Conservation (phyloP, 352 stramenopile genomes). For the Phytopythium kandeliae region DNA sequence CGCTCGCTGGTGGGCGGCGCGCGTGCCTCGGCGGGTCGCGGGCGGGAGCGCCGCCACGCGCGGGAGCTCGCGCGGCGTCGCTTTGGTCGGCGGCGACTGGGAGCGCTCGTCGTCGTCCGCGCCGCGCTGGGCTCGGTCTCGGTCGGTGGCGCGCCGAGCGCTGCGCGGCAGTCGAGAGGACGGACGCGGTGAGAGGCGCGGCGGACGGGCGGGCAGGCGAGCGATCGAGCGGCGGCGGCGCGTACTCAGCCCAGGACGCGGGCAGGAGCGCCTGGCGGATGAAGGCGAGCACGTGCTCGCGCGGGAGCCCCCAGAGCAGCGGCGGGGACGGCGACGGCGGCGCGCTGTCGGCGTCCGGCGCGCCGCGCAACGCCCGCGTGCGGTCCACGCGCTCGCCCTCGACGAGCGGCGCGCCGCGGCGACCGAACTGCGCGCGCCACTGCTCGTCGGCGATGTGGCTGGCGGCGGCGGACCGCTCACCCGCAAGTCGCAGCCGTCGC, state of each 20-base stretch:
- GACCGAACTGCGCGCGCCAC: slow-evolving; percentile 43
- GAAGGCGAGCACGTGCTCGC: slow-evolving; percentile 71
- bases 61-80: slow-evolving; percentile 7
- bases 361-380: slow-evolving; percentile 41
- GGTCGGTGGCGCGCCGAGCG: slow-evolving; percentile 16
- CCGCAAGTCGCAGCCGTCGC: not conserved
- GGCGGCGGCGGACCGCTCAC: too few relatives aligned
- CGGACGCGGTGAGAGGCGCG: not conserved
- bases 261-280: slow-evolving; percentile 73
- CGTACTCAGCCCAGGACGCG: slow-evolving; percentile 52
- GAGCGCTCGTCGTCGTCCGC: too few relatives aligned
- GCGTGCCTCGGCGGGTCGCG: not conserved
- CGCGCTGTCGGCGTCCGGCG: slow-evolving; percentile 1
- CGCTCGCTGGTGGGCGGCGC: not conserved
- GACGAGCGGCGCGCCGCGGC: slow-evolving; percentile 18
- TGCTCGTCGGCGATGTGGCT: slow-evolving; percentile 21
- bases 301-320: slow-evolving; percentile 54
- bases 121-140: slow-evolving; percentile 24
- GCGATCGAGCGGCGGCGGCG: not conserved
- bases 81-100: slow-evolving; percentile 7
- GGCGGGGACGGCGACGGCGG: slow-evolving; percentile 22
- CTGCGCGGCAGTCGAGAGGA: not conserved
- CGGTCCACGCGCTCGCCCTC: slow-evolving; percentile 44
- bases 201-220: too few relatives aligned
- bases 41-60: not conserved